Evolutionary conservation across 2,329 filamentous ascomycete genomes (phyloP).

Genomic region (Metarhizium album): DNA sequence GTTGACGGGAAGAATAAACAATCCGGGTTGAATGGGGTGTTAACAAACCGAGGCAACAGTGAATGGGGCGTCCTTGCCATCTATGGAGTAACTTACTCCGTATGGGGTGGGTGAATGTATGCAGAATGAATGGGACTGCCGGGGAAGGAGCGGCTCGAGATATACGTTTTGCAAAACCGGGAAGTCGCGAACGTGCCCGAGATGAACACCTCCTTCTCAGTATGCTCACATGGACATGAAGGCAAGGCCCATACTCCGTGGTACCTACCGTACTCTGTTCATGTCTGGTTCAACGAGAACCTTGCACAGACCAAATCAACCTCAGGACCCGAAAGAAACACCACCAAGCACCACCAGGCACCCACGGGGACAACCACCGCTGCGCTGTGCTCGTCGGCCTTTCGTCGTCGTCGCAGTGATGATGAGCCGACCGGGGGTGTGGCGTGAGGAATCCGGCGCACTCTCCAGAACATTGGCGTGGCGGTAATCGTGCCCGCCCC

Average conservation of each 20-base stretch:
- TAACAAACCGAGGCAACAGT: neutral
- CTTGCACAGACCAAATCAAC: neutral
- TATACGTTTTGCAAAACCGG: neutral
- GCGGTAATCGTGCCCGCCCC: too few species aligned
- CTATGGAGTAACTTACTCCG: slow-evolving; percentile 29
- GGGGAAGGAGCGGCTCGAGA: neutral
- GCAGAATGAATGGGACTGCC: slow-evolving; percentile 25
- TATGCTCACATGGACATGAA: neutral
- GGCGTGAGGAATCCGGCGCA: neutral
- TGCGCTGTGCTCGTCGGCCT: neutral
- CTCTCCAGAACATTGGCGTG: neutral
- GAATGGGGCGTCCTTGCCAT: neutral
- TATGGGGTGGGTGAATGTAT: slow-evolving; percentile 43
- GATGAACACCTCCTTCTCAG: neutral
- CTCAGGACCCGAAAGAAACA: neutral
- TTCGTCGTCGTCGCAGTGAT: neutral
- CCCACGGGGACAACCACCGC: neutral
- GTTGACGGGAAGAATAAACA: neutral
- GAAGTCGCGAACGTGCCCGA: neutral
- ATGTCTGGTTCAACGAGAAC: neutral
- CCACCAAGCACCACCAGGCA: neutral
- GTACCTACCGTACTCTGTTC: neutral
- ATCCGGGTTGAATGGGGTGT: neutral
- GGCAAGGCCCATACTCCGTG: neutral
- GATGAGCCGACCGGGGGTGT: neutral